Conservation (phyloP, 2,329 filamentous ascomycete species). For the Talaromyces rugulosus region DNA sequence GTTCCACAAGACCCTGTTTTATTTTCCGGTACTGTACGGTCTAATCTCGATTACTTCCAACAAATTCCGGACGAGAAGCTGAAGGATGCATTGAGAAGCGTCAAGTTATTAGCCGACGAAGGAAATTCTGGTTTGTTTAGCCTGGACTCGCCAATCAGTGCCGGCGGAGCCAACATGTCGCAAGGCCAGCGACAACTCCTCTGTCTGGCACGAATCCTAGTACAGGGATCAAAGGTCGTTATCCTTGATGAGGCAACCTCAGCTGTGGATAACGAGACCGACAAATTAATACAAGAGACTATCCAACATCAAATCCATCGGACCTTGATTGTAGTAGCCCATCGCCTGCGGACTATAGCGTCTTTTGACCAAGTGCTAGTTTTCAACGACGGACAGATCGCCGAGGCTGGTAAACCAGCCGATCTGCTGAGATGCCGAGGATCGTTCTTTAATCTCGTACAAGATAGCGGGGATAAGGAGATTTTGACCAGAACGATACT, state of each 20-base stretch:
- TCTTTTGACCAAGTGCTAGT: slow-evolving; percentile 70
- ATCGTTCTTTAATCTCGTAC: neutral
- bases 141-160: slow-evolving; percentile 60
- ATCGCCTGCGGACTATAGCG: slow-evolving; percentile 67
- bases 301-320: slow-evolving; percentile 64
- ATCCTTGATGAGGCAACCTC: slow-evolving; percentile 72
- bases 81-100: slow-evolving; percentile 63
- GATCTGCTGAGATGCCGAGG: slow-evolving; percentile 1
- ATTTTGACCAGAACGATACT: neutral
- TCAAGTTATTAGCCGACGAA: slow-evolving; percentile 55
- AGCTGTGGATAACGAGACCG: slow-evolving; percentile 69
- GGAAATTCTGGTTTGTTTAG: slow-evolving; percentile 22
- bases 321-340: slow-evolving; percentile 67
- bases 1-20: slow-evolving; percentile 80
- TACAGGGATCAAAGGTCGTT: slow-evolving; percentile 66
- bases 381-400: slow-evolving; percentile 28
- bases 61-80: slow-evolving; percentile 65
- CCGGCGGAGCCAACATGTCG: slow-evolving; percentile 70
- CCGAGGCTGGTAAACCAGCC: neutral
- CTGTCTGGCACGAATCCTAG: slow-evolving; percentile 67
- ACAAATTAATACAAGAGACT: slow-evolving; percentile 64
- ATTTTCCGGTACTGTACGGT: slow-evolving; percentile 72
- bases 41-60: slow-evolving; percentile 73
- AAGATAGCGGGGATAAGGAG: slow-evolving; percentile 1
- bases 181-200: slow-evolving; percentile 73